A percentile compares a stretch with the other conserved stretches of the same genome.
These are phyloP conservation scores for Yamadazyma dendronema DNA, from an alignment of 1,139 yeast genomes.

Conservation along the genomic window DNA sequence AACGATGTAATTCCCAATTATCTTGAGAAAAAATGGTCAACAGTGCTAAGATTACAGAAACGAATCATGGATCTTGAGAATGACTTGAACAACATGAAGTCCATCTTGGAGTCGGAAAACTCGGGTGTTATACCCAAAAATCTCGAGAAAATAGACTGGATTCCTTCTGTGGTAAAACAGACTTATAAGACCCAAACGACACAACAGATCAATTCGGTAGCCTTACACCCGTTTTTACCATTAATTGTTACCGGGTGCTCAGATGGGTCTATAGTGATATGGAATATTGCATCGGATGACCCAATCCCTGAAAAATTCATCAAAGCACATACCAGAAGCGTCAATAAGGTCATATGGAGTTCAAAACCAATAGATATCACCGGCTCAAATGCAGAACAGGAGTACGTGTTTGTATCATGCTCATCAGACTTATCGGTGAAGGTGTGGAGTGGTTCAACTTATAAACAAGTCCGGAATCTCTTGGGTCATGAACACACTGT, in stretches of 20 bases:
- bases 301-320: slow-evolving; percentile 64
- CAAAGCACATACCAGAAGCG: slow-evolving; percentile 74
- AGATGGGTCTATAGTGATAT: slow-evolving; percentile 71
- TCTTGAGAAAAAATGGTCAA: slow-evolving; percentile 85
- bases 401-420: slow-evolving; percentile 51
- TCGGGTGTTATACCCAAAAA: slow-evolving; percentile 7
- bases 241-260: slow-evolving; percentile 65
- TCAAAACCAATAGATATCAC: slow-evolving; percentile 28
- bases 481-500: slow-evolving; percentile 92
- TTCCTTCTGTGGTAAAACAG: slow-evolving; percentile 58
- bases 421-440: slow-evolving; percentile 75
- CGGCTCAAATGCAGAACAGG: slow-evolving; percentile 7
- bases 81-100: slow-evolving; percentile 41
- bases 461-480: slow-evolving; percentile 60
- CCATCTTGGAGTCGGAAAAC: slow-evolving; percentile 40
- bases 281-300: slow-evolving; percentile 65
- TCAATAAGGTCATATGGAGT: slow-evolving; percentile 62
- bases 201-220: slow-evolving; percentile 59
- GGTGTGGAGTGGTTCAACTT: slow-evolving; percentile 61
- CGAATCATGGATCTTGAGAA: slow-evolving; percentile 59
- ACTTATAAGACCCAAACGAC: slow-evolving; percentile 52
- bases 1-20: slow-evolving; percentile 42
- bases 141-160: slow-evolving; percentile 58
- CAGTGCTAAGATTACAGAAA: slow-evolving; percentile 77
- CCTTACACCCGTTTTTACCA: slow-evolving; percentile 74